Evolutionary conservation across 176 grass and related monocot species (phyloP), one percentile per base, ranked within the genome.

Genomic region (Rhynchospora tenuis): DNA sequence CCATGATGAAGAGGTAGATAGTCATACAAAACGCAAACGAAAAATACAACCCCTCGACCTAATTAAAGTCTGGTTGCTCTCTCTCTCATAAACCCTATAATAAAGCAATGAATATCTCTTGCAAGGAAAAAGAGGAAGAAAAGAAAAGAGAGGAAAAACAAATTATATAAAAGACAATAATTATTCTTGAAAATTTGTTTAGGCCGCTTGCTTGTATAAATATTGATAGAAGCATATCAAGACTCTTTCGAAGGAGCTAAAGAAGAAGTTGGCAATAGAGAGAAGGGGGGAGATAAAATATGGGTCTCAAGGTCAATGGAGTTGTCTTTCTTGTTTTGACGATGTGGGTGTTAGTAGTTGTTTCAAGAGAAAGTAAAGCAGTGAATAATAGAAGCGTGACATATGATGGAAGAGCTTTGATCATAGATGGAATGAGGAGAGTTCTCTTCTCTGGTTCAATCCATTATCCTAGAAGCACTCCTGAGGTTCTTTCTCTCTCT

Each of bases 391-490:
- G 77, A 68, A 88, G 82, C 17, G 89, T 90, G 7, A 88, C 77
- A 3, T 97, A 97, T 81, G 94, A 97, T n/a, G 91, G 88, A 54
- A 90, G 89, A 78, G 81, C 81, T 8, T 74, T 93, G 79, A 91
- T 97, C 54, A 72, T 97, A 5, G 56, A 91, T 64, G 94, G 92
- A 72, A 74, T 5, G 1, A 83, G 92, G 70, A 85, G 78, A 84
- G 55, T 97, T 73, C 84, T 97, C 64, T 97, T 97, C 83, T 94
- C 94, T 12, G 92, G 92, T 46, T 93, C 93, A 71, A 92, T 94
- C 31, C 94, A 97, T 82, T 92, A 97, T 59, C 43, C 90, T n/a
- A 91, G 92, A 83, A 97, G 92, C 74, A 91, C 88, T 20, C 90
- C 94, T 28, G 66, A 92, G 88, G 94, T 94, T 52, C 52, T 38